Percentiles rank a stretch among this genome's conserved stretches.
phyloP scores from a whole-genome alignment of 2,329 filamentous ascomycete species.

The Botryotinia calthae region DNA sequence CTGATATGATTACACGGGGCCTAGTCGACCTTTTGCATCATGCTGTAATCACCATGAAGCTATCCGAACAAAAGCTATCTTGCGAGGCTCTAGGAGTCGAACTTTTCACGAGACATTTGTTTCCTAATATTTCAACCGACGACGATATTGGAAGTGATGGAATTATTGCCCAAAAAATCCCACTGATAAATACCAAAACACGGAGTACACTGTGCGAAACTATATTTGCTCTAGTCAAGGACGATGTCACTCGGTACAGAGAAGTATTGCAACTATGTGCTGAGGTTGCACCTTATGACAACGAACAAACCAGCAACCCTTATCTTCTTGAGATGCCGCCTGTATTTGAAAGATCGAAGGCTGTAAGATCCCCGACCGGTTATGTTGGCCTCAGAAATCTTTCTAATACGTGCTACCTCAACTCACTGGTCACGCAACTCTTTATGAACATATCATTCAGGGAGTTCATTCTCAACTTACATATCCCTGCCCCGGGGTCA shows the following conservation, averaged over 20 bases:
- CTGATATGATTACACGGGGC: conserved; percentile 39
- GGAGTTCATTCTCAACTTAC: conserved; percentile 71
- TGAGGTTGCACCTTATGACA: conserved; percentile 51
- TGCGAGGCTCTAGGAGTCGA: conserved; percentile 45
- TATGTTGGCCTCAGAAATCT: conserved; percentile 91
- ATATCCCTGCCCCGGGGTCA: conserved; percentile 52
- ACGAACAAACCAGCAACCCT: conserved; percentile 42
- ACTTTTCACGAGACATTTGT: conserved; percentile 64
- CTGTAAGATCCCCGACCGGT: conserved; percentile 72
- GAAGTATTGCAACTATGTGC: conserved; percentile 52
- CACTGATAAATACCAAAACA: conserved; percentile 53
- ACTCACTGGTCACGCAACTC: conserved; percentile 88
- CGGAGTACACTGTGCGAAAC: conserved; percentile 60
- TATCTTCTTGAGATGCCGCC: conserved; percentile 61
- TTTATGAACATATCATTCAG: conserved; percentile 94
- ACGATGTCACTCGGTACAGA: conserved; percentile 48
- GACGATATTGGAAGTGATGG: conserved; percentile 33
- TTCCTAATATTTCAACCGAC: conserved; percentile 51
- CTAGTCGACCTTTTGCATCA: conserved; percentile 41
- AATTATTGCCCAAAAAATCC: conserved; percentile 41
- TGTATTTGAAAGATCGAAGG: conserved; percentile 62
- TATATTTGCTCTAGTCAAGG: conserved; percentile 55
- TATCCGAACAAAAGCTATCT: conserved; percentile 29
- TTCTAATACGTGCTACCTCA: conserved; percentile 95
- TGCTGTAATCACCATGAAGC: conserved; percentile 36